Evolutionary conservation across 2,329 filamentous ascomycete species (phyloP), one percentile per base, ranked within the genome.

Genomic region (Colletotrichum destructivum): DNA sequence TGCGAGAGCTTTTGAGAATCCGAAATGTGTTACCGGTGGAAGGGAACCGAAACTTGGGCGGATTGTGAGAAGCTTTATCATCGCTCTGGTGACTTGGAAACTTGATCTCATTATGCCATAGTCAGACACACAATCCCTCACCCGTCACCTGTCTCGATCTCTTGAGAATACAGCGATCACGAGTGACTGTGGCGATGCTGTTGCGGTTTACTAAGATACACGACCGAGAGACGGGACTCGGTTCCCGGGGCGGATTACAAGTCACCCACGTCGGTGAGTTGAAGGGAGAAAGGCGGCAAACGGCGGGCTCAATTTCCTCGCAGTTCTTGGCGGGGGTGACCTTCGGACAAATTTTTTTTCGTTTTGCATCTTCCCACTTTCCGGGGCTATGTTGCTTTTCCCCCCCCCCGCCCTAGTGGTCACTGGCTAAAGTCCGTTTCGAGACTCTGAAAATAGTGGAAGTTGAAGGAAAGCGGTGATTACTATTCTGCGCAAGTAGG

Each of bases 181-280:
- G 54, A 8, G 23, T 46, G 9, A 56, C 13, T 21, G 42, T 47
- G 62, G 52, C n/a, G 44, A 23, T 31, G 62, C 52, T 31, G 12
- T 16, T 23, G 38, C 12, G 46, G 23, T 59, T 69, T 66, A 66
- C 61, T 69, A 65, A 69, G 61, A 57, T 8, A 46, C 46, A 26
- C n/a, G 9, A 42, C 42, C 21, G 23, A 31, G 46, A 15, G 31
- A 46, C 18, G 16, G 9, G 18, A 35, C 5, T 26, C 15, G 11
- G 23, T 16, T 26, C 15, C 44, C 31, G 38, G 26, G 38, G 26
- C 60, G 52, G 26, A 62, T 38, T 35, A 42, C 38, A 26, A 46
- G 26, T 42, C 18, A 40, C 54, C 31, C 21, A 8, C 31, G 8
- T 9, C 35, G 26, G 47, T n/a, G 35, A 31, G 42, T 44, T 18